A percentile compares a stretch with the other conserved stretches of the same genome.
These are phyloP conservation scores for Excoecaria cochinchinensis DNA, from an alignment of 345 rosid genomes.

Conservation along the genomic window DNA sequence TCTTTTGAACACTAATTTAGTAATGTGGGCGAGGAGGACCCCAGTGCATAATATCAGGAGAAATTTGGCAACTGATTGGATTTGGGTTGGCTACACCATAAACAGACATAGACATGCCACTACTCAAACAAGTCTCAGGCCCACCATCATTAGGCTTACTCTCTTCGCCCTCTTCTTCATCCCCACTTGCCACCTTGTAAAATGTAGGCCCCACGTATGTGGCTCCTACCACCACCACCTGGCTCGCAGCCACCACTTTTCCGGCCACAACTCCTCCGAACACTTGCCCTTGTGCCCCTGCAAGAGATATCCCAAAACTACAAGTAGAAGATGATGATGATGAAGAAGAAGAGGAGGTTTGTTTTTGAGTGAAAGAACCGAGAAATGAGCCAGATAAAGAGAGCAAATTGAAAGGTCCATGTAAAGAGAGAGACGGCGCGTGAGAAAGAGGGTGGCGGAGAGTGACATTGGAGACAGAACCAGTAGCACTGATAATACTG, in stretches of 20 bases:
- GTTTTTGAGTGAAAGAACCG: neutral
- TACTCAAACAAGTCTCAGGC: neutral
- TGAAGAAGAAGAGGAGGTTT: too few relatives aligned
- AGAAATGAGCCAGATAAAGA: constrained; percentile 45
- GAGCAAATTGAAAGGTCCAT: constrained; percentile 46
- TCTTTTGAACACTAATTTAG: too few relatives aligned
- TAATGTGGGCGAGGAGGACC: constrained; percentile 11
- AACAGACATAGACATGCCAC: constrained; percentile 18
- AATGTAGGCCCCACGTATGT: constrained; percentile 33
- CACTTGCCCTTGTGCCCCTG: constrained; percentile 49
- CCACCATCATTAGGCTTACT: neutral
- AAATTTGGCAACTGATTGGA: constrained; percentile 28
- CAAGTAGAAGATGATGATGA: constrained; percentile 1
- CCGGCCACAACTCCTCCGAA: constrained; percentile 56
- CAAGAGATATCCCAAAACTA: constrained; percentile 45
- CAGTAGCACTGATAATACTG: constrained; percentile 40
- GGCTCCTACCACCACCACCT: constrained; percentile 42
- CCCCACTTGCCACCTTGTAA: constrained; percentile 30
- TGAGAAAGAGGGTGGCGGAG: constrained; percentile 46
- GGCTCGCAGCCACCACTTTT: constrained; percentile 37
- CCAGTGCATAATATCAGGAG: constrained; percentile 39
- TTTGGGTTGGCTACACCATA: constrained; percentile 24
- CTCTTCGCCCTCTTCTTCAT: constrained; percentile 18
- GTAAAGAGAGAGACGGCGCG: constrained; percentile 31
- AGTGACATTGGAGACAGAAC: constrained; percentile 43